Conservation (phyloP, 2,329 filamentous ascomycete species). For the Tolypocladium cylindrosporum region DNA sequence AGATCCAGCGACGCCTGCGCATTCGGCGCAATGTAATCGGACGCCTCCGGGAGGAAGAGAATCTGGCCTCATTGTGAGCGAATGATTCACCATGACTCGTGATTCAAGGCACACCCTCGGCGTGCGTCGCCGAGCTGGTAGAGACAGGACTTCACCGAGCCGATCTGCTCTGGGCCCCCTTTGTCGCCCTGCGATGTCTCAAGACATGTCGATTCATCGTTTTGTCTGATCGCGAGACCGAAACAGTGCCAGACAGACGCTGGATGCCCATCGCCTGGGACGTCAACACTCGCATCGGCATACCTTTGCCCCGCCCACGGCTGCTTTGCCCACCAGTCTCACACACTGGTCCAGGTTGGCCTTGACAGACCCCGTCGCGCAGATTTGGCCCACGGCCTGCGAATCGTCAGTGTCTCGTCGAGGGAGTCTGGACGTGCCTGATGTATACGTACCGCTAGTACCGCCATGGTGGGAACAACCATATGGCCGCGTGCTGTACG, state of each 20-base stretch:
- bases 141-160: neutral
- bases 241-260: neutral
- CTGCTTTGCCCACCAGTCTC: slow-evolving; percentile 60
- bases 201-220: neutral
- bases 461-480: slow-evolving; percentile 3
- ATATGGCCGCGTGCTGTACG: neutral
- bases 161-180: neutral
- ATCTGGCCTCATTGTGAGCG: slow-evolving; percentile 34
- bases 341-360: slow-evolving; percentile 76
- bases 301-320: slow-evolving; percentile 68
- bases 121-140: neutral
- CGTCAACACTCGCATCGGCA: neutral
- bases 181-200: slow-evolving; percentile 10
- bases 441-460: neutral
- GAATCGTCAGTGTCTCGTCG: neutral
- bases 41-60: slow-evolving; percentile 86
- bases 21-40: slow-evolving; percentile 72
- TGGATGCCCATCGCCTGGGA: neutral
- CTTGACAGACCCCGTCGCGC: slow-evolving; percentile 67
- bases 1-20: slow-evolving; percentile 60
- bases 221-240: neutral
- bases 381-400: slow-evolving; percentile 77
- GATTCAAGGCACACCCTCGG: neutral
- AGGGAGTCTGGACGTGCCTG: neutral
- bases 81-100: neutral